A percentile compares a stretch with the other conserved stretches of the same genome.
These are phyloP conservation scores for Leucaena leucocephala DNA, from an alignment of 306 rosid genomes.

Conservation along the genomic window DNA sequence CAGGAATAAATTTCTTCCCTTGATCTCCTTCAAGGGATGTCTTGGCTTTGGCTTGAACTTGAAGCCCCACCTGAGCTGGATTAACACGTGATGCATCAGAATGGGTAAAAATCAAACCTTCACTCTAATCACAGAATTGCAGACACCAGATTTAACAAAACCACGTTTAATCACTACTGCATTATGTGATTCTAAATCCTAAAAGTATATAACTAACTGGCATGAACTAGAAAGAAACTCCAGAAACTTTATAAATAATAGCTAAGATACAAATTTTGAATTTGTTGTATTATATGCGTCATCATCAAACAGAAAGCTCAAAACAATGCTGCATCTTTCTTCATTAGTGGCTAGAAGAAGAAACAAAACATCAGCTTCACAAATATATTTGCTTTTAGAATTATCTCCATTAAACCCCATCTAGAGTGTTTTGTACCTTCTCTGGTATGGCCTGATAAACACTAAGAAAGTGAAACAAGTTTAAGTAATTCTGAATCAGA, in stretches of 20 bases:
- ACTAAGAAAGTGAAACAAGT: background rate
- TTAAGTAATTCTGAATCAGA: background rate
- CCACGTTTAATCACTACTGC: background rate
- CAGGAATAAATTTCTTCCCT: constrained; percentile 49
- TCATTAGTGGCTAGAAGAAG: constrained; percentile 7
- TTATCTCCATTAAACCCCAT: background rate
- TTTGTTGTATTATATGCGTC: background rate
- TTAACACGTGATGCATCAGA: constrained; percentile 34
- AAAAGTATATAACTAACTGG: background rate
- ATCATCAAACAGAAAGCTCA: constrained; percentile 25
- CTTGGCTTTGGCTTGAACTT: constrained; percentile 45
- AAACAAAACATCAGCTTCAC: no score
- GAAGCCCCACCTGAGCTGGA: constrained; percentile 57
- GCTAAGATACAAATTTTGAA: background rate
- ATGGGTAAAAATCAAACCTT: constrained; percentile 1
- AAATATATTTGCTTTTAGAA: background rate
- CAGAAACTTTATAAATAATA: background rate
- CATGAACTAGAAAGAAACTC: background rate
- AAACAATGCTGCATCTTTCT: constrained; percentile 19
- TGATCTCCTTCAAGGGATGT: constrained; percentile 50
- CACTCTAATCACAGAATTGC: background rate
- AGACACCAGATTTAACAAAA: no score
- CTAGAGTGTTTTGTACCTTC: background rate
- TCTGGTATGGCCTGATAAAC: background rate
- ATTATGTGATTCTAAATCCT: background rate